Conservation (phyloP, 2,329 filamentous ascomycete species). For the Lasiodiplodia hormozganensis region DNA sequence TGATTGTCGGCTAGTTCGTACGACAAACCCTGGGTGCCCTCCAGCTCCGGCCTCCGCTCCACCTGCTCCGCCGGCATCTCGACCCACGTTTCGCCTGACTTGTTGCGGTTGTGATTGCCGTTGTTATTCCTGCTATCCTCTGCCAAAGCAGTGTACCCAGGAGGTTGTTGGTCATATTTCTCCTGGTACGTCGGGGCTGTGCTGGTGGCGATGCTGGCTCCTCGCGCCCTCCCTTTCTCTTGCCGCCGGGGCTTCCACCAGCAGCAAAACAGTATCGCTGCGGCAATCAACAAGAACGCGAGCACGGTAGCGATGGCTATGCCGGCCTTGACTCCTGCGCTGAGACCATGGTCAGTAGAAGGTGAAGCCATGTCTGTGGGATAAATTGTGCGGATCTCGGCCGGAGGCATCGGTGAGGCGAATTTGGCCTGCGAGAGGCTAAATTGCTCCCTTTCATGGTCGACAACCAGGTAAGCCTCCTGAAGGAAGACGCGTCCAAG, state of each 20-base stretch:
- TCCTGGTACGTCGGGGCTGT: neutral
- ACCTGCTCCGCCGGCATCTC: neutral
- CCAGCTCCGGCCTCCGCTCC: constrained; percentile 6
- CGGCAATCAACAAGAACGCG: neutral
- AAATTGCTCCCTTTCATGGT: constrained; percentile 45
- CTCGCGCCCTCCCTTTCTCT: neutral
- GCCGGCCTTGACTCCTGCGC: neutral
- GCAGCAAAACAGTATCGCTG: neutral
- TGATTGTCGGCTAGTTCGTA: neutral
- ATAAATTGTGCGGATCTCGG: neutral
- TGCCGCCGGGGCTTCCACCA: neutral
- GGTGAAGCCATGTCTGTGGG: constrained; percentile 6
- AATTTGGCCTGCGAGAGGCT: constrained; percentile 30
- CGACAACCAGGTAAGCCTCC: constrained; percentile 47
- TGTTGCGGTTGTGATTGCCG: neutral
- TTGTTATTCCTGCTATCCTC: too few relatives aligned
- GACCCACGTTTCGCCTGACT: neutral
- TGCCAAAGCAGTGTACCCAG: neutral
- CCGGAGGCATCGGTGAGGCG: neutral
- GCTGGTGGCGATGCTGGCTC: neutral
- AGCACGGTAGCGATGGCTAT: neutral
- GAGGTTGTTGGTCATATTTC: neutral
- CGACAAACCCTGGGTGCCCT: neutral
- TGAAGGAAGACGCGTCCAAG: constrained; percentile 39
- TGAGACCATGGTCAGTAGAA: neutral